Evolutionary conservation across 352 stramenopile genomes (phyloP).

Genomic region (Pythium pyrilobum): DNA sequence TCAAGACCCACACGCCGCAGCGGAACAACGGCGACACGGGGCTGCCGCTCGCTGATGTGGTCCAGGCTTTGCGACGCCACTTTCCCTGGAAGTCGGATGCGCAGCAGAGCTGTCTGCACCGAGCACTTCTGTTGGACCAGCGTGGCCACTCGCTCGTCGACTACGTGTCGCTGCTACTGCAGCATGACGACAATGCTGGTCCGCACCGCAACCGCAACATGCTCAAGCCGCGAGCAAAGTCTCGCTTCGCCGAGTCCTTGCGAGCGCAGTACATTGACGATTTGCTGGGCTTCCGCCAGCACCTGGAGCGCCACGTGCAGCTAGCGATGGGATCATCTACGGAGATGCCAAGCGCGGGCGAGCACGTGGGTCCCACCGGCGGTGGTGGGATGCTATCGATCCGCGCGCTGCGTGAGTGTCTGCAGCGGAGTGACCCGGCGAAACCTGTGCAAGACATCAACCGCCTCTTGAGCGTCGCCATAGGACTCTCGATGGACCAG

Average conservation of each 20-base stretch:
- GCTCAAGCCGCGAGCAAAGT: conserved; percentile 1
- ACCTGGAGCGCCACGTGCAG: conserved; percentile 34
- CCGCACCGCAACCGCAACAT: neutral
- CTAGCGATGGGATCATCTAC: no score
- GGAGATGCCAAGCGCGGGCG: no score
- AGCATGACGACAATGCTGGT: conserved; percentile 12
- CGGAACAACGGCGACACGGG: neutral
- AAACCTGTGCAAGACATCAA: conserved; percentile 58
- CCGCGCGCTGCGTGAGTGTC: conserved; percentile 27
- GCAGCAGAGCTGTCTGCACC: conserved; percentile 36
- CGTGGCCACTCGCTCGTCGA: conserved; percentile 32
- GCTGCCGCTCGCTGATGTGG: conserved; percentile 37
- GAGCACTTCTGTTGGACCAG: conserved; percentile 37
- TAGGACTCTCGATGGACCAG: conserved; percentile 37
- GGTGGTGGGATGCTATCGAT: conserved; percentile 40
- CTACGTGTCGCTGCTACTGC: conserved; percentile 34
- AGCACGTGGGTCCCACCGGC: no score
- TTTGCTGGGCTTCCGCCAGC: conserved; percentile 37
- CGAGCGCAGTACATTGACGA: conserved; percentile 60
- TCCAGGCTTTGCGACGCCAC: conserved; percentile 35
- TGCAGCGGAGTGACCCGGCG: conserved; percentile 39
- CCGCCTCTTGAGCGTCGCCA: conserved; percentile 23
- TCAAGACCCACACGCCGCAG: conserved; percentile 21
- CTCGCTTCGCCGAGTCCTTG: conserved; percentile 32
- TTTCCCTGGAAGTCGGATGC: conserved; percentile 65